Conservation (phyloP, 257 asterid genomes). For the Vinca minor region DNA sequence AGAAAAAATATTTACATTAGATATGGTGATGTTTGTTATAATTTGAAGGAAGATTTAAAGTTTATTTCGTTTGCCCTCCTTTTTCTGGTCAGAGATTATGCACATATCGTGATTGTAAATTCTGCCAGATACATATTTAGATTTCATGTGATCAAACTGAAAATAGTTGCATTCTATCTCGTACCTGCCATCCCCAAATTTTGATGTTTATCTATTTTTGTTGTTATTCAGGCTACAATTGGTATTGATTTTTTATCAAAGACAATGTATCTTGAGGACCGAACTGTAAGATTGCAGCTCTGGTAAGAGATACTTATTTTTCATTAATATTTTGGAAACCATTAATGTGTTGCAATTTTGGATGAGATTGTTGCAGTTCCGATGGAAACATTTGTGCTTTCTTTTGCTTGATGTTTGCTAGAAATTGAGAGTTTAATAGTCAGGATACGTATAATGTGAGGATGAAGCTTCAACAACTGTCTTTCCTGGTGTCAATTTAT, state of each 20-base stretch:
- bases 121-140: neutral
- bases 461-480: neutral
- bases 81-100: neutral
- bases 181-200: neutral
- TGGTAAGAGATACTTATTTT: constrained; percentile 44
- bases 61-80: no score
- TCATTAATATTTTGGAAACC: no score
- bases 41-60: no score
- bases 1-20: no score
- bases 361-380: neutral
- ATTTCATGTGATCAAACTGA: neutral
- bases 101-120: neutral
- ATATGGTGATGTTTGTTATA: no score
- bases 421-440: neutral
- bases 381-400: neutral
- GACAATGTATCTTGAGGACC: constrained; percentile 95
- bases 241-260: constrained; percentile 89
- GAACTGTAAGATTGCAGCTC: constrained; percentile 87
- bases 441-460: neutral
- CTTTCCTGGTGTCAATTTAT: neutral
- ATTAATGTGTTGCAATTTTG: neutral
- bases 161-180: neutral
- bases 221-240: constrained; percentile 66
- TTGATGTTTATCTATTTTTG: constrained; percentile 3
- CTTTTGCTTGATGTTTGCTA: neutral